Evolutionary conservation across 2,329 filamentous ascomycete genomes (phyloP), one percentile per base, ranked within the genome.

Genomic region (Periconia digitata): DNA sequence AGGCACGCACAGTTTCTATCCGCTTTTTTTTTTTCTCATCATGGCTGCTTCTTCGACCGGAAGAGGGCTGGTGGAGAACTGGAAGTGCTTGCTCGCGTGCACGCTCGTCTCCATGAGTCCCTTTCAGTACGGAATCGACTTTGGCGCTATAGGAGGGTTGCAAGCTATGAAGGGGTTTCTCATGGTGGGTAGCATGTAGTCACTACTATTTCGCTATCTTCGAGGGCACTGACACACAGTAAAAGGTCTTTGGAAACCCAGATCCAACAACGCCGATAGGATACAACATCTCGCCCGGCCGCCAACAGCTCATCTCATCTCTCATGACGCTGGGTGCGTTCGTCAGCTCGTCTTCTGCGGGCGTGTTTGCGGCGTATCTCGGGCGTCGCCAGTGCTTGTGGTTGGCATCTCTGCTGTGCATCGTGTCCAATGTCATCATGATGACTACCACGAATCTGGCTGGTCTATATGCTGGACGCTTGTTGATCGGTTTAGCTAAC

Each of bases 401-500:
- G 73, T 49, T 74, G 8, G 79, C 79, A 1, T 77, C 76, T 43
- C 21, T 75, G 2, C 60, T 81, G 3, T 81, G 79, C 56, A 73
- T 71, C 51, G 66, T 76, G 3, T 70, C 79, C 1, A 67, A 67
- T 37, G 50, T 62, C 2, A 70, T 82, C 52, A 83, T 83, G 80
- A 83, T 83, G 78, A 70, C 75, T 1, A 81, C 78, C 0, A 76
- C 73, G 3, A 69, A 68, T 46, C 77, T 84, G 23, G 76, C 73
- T 4, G 79, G 75, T 0, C 72, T 84, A 3, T 83, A 84, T 44
- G 73, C 74, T 18, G 81, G 79, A 5, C 74, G 81, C 10, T 67
- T 83, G 5, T 60, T 84, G n/a, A 79, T 83, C 45, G 81, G 81
- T 3, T 51, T 83, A 17, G 78, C 79, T 6, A 68, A 68, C 41